Base-by-base conservation (phyloP, 2,329 filamentous ascomycete genomes). In the Ophiosphaerella narmari region DNA sequence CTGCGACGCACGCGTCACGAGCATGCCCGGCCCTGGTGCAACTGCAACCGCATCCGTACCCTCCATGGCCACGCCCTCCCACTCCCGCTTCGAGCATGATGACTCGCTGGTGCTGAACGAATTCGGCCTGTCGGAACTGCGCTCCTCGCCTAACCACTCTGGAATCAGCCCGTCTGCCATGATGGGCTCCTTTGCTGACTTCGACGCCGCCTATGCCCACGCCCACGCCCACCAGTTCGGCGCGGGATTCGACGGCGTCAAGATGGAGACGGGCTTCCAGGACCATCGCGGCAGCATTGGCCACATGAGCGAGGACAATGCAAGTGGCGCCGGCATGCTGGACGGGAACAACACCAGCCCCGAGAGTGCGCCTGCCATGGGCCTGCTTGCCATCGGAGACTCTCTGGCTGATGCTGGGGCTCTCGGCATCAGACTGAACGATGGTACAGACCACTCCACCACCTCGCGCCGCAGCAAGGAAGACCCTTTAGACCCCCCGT, bases 291-390 rank as follows among this genome's bases (percentile, higher is more conserved):
- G 64, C n/a, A 70, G 68, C 50, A 52, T 72, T 12, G 59, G 62
- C 21, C 63, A 63, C 34, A 36, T 66, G 46, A 71, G 69, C 57
- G 71, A 74, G 6, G 69, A 63, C 16, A 67, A 63, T 39, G 50
- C 63, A 41, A 70, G 66, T 39, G 65, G 51, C 18, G 60, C 48
- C 12, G 60, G 58, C 36, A 68, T 61, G 43, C 63, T 59, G 16
- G 70, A 73, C 37, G 69, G 63, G 2, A 65, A 65, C 48, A 65
- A 71, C 37, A 67, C 69, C 26, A 73, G 67, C 36, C 70, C 71
- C n/a, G 70, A 73, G 37, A 73, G 66, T 46, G 63, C 60, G 14
- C 62, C 59, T 12, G 63, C 66, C 2, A 41, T 72, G 52, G 60
- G 63, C 14, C 53, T 69, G 57, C 55, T 72, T 26, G 62, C 62